Percentiles rank a stretch among this genome's conserved stretches.
Conservation (phyloP, 805 yeast genomes). For the Suhomyces faveliae region DNA sequence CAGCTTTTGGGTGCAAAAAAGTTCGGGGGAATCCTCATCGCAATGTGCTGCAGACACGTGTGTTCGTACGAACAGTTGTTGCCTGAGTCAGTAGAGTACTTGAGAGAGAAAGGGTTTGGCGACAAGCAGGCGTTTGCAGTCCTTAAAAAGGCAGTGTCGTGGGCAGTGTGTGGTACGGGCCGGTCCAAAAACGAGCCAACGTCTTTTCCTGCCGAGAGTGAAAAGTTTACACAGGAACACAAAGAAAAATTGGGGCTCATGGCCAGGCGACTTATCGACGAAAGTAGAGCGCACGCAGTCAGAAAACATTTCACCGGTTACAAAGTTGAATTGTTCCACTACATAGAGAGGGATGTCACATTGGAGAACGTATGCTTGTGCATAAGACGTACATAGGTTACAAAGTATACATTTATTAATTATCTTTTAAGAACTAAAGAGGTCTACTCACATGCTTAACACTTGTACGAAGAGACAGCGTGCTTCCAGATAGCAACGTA, state of each 20-base stretch:
- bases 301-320: conserved; percentile 30
- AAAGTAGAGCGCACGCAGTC: conserved; percentile 59
- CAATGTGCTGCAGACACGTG: conserved; percentile 91
- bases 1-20: conserved; percentile 16
- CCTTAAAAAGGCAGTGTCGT: conserved; percentile 68
- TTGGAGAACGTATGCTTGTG: conserved; percentile 65
- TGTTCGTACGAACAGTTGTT: conserved; percentile 63
- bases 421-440: conserved; percentile 6
- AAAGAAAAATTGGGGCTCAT: conserved; percentile 61
- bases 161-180: conserved; percentile 77
- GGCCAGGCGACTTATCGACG: conserved; percentile 75
- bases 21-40: conserved; percentile 66
- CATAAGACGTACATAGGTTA: conserved; percentile 2
- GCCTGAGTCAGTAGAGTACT: conserved; percentile 42
- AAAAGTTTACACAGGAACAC: conserved; percentile 35
- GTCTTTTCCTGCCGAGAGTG: neutral
- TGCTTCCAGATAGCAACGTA: conserved; percentile 98
- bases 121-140: conserved; percentile 40
- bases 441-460: conserved; percentile 4
- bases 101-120: conserved; percentile 33
- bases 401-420: conserved; percentile 5
- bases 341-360: conserved; percentile 57
- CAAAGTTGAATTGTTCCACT: conserved; percentile 52
- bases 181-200: conserved; percentile 31
- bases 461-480: conserved; percentile 85